A percentile compares a stretch with the other conserved stretches of the same genome.
These are phyloP conservation scores for Lentithecium fluviatile DNA, from an alignment of 495 filamentous ascomycete genomes.

Conservation along the genomic window DNA sequence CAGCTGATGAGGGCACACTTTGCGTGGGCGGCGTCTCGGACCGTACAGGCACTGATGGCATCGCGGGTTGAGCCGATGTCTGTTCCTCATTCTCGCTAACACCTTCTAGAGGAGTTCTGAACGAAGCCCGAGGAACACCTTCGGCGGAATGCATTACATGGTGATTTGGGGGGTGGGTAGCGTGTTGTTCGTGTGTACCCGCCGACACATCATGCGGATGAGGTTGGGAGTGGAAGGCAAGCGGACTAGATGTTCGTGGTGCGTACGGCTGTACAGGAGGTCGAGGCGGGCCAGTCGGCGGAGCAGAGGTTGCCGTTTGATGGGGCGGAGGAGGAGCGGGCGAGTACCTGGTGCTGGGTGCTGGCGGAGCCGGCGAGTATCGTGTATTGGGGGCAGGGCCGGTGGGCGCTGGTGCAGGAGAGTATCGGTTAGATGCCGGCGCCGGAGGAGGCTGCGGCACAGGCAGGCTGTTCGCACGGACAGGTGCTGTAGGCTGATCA, in stretches of 20 bases:
- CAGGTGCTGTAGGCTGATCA: constrained; percentile 48
- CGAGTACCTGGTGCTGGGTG: constrained; percentile 28
- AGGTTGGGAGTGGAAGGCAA: constrained; percentile 63
- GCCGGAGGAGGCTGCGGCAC: constrained; percentile 32
- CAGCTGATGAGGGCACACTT: constrained; percentile 43
- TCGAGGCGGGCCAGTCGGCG: constrained; percentile 42
- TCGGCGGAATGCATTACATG: constrained; percentile 22
- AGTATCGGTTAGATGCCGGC: constrained; percentile 31
- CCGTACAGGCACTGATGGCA: constrained; percentile 26
- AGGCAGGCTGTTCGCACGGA: constrained; percentile 29
- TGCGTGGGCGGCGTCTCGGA: constrained; percentile 31
- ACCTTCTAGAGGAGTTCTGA: constrained; percentile 24
- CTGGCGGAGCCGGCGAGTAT: constrained; percentile 22
- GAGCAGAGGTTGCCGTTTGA: constrained; percentile 18
- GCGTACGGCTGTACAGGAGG: constrained; percentile 62
- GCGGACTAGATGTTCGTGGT: constrained; percentile 80
- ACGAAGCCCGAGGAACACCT: constrained; percentile 12
- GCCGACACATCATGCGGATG: constrained; percentile 28
- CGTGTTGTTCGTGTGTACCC: constrained; percentile 39
- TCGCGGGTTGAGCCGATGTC: constrained; percentile 7
- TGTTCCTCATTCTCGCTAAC: constrained; percentile 31
- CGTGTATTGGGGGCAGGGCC: constrained; percentile 3
- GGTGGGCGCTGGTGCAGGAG: constrained; percentile 29
- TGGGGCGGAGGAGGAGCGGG: constrained; percentile 39
- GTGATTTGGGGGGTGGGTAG: constrained; percentile 32